phyloP scores from a whole-genome alignment of 2,329 filamentous ascomycete species.

The Pyricularia sp. region DNA sequence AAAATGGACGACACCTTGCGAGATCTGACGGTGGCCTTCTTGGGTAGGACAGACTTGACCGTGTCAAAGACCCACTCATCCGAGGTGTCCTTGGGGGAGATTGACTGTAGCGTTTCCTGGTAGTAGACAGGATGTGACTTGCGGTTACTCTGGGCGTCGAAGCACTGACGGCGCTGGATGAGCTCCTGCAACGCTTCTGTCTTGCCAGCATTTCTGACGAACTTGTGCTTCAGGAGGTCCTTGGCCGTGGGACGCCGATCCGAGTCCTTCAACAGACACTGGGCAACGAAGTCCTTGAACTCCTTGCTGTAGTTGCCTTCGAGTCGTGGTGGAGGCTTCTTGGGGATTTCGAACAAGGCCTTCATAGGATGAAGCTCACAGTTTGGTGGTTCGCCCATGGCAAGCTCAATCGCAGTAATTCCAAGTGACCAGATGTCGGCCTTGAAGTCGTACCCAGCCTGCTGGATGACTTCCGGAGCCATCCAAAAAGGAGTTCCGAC shows the following conservation, averaged over 20 bases:
- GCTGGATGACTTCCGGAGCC: slow-evolving; percentile 88
- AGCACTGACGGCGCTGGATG: slow-evolving; percentile 70
- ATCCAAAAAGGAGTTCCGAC: slow-evolving; percentile 97
- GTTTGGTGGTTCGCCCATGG: slow-evolving; percentile 78
- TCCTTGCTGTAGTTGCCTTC: slow-evolving; percentile 79
- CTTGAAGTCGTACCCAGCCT: slow-evolving; percentile 72
- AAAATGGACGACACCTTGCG: slow-evolving; percentile 45
- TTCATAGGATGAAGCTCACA: slow-evolving; percentile 86
- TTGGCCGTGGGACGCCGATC: slow-evolving; percentile 73
- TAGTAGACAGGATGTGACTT: slow-evolving; percentile 71
- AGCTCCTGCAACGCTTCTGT: slow-evolving; percentile 80
- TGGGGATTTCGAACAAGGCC: slow-evolving; percentile 81
- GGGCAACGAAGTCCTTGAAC: slow-evolving; percentile 86
- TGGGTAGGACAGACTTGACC: slow-evolving; percentile 56
- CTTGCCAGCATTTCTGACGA: slow-evolving; percentile 77
- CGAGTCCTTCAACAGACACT: slow-evolving; percentile 86
- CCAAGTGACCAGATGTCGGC: slow-evolving; percentile 89
- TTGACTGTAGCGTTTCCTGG: slow-evolving; percentile 73
- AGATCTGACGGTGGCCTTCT: slow-evolving; percentile 37
- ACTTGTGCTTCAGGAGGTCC: slow-evolving; percentile 77
- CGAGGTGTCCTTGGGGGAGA: slow-evolving; percentile 53
- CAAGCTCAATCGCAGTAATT: slow-evolving; percentile 83
- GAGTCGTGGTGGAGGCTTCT: slow-evolving; percentile 70
- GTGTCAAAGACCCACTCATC: slow-evolving; percentile 97
- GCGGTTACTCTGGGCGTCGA: slow-evolving; percentile 59